Conservation (phyloP, 2,329 filamentous ascomycete genomes). For the Cladophialophora bantiana region DNA sequence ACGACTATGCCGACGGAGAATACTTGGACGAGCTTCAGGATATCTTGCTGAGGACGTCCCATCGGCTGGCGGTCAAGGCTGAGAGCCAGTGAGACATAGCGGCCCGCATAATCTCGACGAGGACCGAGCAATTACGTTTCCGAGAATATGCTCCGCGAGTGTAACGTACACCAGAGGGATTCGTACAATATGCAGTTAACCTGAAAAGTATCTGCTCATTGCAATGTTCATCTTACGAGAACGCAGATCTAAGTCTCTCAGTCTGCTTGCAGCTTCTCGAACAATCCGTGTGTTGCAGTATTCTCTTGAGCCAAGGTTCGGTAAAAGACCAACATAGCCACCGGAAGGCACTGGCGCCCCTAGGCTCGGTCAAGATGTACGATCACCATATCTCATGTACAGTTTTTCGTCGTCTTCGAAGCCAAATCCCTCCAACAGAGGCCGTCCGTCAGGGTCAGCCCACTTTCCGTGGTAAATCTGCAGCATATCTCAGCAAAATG, state of each 20-base stretch:
- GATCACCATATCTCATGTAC: conserved; percentile 5
- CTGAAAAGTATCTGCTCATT: no score
- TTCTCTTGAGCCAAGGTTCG: background rate
- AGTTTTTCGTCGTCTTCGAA: background rate
- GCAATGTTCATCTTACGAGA: no score
- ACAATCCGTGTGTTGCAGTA: no score
- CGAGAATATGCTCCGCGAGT: background rate
- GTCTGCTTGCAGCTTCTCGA: no score
- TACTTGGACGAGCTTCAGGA: conserved; percentile 9
- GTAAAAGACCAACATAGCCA: background rate
- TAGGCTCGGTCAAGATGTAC: background rate
- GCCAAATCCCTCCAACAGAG: conserved; percentile 1
- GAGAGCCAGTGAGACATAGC: background rate
- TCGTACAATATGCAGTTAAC: no score
- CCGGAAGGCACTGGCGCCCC: background rate
- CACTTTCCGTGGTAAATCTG: conserved; percentile 1
- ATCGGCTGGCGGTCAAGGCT: conserved; percentile 1
- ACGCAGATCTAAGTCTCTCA: no score
- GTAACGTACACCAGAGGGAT: no score
- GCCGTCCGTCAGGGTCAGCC: background rate
- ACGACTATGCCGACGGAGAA: background rate
- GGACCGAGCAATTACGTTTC: background rate
- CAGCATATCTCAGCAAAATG: background rate
- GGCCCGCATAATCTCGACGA: no score
- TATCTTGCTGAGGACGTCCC: conserved; percentile 6